Base-by-base conservation (phyloP, 495 filamentous ascomycete species). In the Penicillium salamii region DNA sequence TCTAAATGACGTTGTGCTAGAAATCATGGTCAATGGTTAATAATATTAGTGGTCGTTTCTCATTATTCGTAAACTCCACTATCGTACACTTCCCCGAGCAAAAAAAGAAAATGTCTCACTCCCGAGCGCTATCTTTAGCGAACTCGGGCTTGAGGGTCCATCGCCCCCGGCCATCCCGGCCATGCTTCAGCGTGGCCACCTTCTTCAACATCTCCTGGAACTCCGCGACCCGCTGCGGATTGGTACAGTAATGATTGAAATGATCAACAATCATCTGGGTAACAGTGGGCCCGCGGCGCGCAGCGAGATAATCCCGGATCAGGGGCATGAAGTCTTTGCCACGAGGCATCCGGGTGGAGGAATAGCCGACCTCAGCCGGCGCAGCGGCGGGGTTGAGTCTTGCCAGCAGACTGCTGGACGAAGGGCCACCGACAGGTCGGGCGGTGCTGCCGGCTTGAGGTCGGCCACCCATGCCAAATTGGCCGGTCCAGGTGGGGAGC, bases 401-500 rank as follows among this genome's bases (percentile, higher is more conserved):
- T 12, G 79, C 76, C 3, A 89, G 56, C 3, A 90, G 71, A 39
- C 71, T 72, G 3, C 78, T 72, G 6, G 84, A 85, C 5, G 79
- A 78, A 2, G 75, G 75, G 1, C 76, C 77, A 9, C 67, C 61
- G 21, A 62, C 65, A 9, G 67, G 68, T 21, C 70, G 57, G 1
- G 66, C 60, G 1, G 62, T 59, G 54, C 68, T 69, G 32, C 68
- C 59, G 52, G 29, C 55, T 54, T 41, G 58, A 54, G 17, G 61
- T 28, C 76, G 73, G 1, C 92, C 92, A 3, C 82, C 86, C 26
- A 83, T 73, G 7, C 93, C 93, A 35, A 85, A 79, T 47, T 82
- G 76, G 8, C 93, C 93, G 0, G 93, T 98, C 93, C 93, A 98
- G 2, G 93, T 97, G 12, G 92, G 87, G 0, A 87, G 87, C 31